Base-by-base conservation (phyloP, 2,329 filamentous ascomycete species). In the Lasiodiplodia sp. region DNA sequence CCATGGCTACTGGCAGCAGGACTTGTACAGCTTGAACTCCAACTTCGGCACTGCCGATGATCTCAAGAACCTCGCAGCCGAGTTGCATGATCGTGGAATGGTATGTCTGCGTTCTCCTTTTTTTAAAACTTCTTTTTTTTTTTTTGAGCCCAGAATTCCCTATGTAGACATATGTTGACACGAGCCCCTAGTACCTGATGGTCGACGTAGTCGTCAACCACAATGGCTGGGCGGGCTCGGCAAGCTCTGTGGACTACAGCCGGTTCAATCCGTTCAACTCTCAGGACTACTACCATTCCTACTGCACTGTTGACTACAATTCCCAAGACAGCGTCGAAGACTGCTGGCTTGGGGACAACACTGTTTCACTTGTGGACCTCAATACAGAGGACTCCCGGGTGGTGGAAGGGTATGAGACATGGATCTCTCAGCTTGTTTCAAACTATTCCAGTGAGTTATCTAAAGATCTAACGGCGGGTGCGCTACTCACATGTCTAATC, bases 31-130 rank as follows among this genome's bases (percentile, higher is more conserved):
- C 16, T 76, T 91, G 67, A 90, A 92, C 73, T 70, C 82, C 2
- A 82, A 87, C 69, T 88, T 87, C 70, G 89, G 90, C 37, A 86
- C 86, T 0, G 82, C 82, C 4, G 80, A 85, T 16, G 89, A 92
- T 71, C 81, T 92, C 68, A 84, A 84, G 71, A 83, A 81, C 4
- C 82, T 92, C 7, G 82, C 88, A 1, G 77, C 79, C 25, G 87
- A 85, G 2, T 77, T 89, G 1, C 88, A 90, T 72, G 75, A 78
- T 21, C 81, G 86, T 4, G 82, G 78, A 18, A 89, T 88, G 86
- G 84, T 84, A 76, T 37, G 69, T 65, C 11, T 37, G 6, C 2
- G 44, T n/a, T 34, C 12, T 23, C 18, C 44, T 10, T 6, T 31
- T 25, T 6, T 11, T 52, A 4, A 16, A 64, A 51, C 37, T 69